A percentile compares a stretch with the other conserved stretches of the same genome.
Conservation (phyloP, 2,329 filamentous ascomycete genomes). For the Calcarisporium arbuscula region DNA sequence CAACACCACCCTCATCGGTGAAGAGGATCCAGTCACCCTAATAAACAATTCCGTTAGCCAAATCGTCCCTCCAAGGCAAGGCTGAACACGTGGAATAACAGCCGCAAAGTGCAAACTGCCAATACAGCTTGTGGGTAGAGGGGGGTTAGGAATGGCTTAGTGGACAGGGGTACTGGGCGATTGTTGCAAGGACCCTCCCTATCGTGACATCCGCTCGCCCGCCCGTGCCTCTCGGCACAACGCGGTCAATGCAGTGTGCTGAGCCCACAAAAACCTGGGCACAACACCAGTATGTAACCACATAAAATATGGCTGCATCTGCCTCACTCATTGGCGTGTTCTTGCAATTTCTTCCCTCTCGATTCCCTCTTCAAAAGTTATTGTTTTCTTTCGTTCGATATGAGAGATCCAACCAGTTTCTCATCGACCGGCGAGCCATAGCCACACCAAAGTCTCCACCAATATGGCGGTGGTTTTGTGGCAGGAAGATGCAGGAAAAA, state of each 20-base stretch:
- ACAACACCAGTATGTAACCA: too few relatives aligned
- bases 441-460: background rate
- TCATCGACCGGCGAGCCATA: constrained; percentile 1
- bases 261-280: too few relatives aligned
- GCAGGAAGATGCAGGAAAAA: constrained; percentile 12
- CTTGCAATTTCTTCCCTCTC: too few relatives aligned
- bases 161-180: constrained; percentile 7
- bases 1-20: constrained; percentile 98
- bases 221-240: constrained; percentile 14
- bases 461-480: background rate
- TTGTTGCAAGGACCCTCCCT: constrained; percentile 16
- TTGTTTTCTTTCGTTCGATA: too few relatives aligned
- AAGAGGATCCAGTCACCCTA: constrained; percentile 99
- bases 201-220: constrained; percentile 34
- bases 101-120: too few relatives aligned
- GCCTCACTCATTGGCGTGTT: too few relatives aligned
- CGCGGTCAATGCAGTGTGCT: too few relatives aligned
- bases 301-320: constrained; percentile 10
- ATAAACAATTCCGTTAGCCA: constrained; percentile 9
- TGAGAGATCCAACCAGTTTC: too few relatives aligned
- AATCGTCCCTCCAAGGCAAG: too few relatives aligned
- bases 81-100: too few relatives aligned
- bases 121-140: too few relatives aligned
- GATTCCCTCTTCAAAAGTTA: too few relatives aligned
- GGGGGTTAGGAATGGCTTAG: constrained; percentile 4